Conservation (phyloP, 352 stramenopile genomes). For the Achlya hypogyna region DNA sequence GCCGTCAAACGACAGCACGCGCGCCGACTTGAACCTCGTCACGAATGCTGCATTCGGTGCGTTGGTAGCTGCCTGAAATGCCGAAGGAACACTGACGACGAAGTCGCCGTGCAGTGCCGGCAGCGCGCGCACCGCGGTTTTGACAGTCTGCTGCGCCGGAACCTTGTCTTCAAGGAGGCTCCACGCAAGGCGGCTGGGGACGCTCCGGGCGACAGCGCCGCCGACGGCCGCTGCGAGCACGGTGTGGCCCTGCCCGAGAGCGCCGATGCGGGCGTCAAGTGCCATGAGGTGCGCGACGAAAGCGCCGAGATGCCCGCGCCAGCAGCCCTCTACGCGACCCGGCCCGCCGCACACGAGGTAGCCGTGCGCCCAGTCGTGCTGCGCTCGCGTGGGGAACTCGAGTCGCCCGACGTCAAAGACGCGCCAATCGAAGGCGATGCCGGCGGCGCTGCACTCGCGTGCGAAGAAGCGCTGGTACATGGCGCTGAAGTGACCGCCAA, state of each 20-base stretch:
- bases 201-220: not conserved
- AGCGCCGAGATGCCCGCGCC: not conserved
- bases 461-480: conserved; percentile 18
- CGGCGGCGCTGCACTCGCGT: not conserved
- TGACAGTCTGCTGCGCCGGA: not conserved
- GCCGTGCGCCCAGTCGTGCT: not conserved
- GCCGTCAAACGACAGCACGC: conserved; percentile 11
- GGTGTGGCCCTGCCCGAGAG: conserved; percentile 1
- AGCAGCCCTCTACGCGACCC: not conserved
- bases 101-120: conserved; percentile 13
- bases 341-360: conserved; percentile 13
- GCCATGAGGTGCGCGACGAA: not conserved
- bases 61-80: not conserved
- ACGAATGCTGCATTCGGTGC: not conserved
- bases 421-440: conserved; percentile 7
- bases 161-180: conserved; percentile 18
- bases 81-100: not conserved
- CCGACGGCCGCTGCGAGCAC: conserved; percentile 7
- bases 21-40: not conserved
- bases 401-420: conserved; percentile 10
- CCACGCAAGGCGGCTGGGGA: not conserved
- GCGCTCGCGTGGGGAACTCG: conserved; percentile 12
- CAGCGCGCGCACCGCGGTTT: not conserved
- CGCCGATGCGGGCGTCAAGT: not conserved
- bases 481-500: conserved; percentile 8